Evolutionary conservation across 805 yeast species (phyloP), one percentile per base, ranked within the genome.

Genomic region (Komagataella pseudopastoris): DNA sequence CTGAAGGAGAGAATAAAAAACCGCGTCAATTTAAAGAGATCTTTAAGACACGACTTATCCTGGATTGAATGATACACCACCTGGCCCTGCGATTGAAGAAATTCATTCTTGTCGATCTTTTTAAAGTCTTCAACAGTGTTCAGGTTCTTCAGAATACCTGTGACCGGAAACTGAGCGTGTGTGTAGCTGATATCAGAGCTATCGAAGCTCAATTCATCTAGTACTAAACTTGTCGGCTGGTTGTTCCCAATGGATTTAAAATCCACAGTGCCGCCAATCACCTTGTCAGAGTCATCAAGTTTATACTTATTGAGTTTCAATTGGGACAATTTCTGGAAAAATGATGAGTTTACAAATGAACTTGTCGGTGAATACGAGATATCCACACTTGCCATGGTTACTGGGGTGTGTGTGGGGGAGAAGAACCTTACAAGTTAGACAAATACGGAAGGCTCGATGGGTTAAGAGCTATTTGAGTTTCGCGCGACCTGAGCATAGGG

Each of bases 121-220:
- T 84, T 88, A 68, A 93, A 93, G 56, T 87, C 89, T 57, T 91
- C 96, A 39, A 89, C 71, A 0, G 96, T 88, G 65, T 93, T 93
- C 48, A 81, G 77, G 62, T 89, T 89, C 47, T 67, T 53, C 14
- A 77, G 48, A 12, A 52, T 53, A 0, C 81, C 82, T 1, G 60
- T 52, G 0, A 65, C 51, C 10, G 57, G 51, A 45, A 68, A 55
- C 24, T 46, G 39, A 46, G 23, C 20, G 14, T 14, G 36, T 24
- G 48, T 23, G 36, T 16, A 23, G 16, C 7, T 23, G 10, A 14
- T 12, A 36, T 23, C 24, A 23, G 50, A 30, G 22, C 22, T 44
- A 20, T 55, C 55, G 51, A 75, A 74, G 51, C 76, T 66, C 6
- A 59, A 59, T 45, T 60, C 60, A 50, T 64, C 60, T 44, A 67